A percentile compares a stretch with the other conserved stretches of the same genome.
These are phyloP conservation scores for Uronychia binucleata DNA, from an alignment of 73 alveolate genomes.

Conservation along the genomic window DNA sequence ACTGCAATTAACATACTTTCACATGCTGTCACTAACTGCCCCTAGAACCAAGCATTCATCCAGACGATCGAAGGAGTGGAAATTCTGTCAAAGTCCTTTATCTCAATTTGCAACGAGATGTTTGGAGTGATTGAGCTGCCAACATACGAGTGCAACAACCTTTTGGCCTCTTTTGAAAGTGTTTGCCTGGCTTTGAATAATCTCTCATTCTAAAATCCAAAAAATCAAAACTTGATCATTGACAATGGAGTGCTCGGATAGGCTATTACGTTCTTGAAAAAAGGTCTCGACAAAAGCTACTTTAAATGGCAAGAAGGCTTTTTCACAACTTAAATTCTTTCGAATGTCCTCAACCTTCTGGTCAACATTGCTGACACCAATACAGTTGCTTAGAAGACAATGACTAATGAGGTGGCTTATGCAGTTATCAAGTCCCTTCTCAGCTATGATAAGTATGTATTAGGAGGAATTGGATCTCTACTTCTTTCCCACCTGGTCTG, in stretches of 20 bases:
- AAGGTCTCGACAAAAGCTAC: neutral
- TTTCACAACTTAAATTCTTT: neutral
- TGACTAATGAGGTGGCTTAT: slow-evolving; percentile 1
- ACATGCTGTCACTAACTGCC: neutral
- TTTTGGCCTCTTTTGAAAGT: slow-evolving; percentile 11
- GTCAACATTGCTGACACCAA: slow-evolving; percentile 34
- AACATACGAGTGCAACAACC: neutral
- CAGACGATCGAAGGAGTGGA: neutral
- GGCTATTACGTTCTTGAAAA: neutral
- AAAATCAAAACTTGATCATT: neutral
- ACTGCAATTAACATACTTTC: neutral
- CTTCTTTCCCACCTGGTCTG: slow-evolving; percentile 41
- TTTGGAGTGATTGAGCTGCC: slow-evolving; percentile 1
- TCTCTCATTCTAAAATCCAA: slow-evolving; percentile 4
- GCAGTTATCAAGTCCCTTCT: slow-evolving; percentile 6
- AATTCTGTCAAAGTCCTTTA: neutral
- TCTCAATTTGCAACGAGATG: neutral
- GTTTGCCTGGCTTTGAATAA: slow-evolving; percentile 12
- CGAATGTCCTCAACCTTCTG: slow-evolving; percentile 22
- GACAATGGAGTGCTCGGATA: neutral
- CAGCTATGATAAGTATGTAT: slow-evolving; percentile 1
- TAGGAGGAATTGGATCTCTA: slow-evolving; percentile 12
- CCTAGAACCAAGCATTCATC: neutral
- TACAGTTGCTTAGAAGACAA: neutral
- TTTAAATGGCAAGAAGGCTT: neutral